Conservation (phyloP, 2,329 filamentous ascomycete species). For the Fusarium sp. region DNA sequence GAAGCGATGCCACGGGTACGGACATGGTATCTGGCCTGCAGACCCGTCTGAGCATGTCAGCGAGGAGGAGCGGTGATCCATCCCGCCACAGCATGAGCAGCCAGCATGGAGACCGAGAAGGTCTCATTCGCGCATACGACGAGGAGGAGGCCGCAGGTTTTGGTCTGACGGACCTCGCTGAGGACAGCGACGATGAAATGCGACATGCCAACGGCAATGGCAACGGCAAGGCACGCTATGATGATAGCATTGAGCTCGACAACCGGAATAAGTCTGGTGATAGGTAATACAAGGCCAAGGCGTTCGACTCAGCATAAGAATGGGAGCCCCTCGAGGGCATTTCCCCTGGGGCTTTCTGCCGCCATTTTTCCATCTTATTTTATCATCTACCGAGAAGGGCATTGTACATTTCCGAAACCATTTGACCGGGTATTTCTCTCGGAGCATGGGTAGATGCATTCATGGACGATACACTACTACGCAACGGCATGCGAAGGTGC, state of each 20-base stretch:
- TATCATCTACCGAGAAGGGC: slow-evolving; percentile 35
- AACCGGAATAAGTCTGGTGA: slow-evolving; percentile 56
- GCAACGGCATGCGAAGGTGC: slow-evolving; percentile 34
- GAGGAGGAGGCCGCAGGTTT: slow-evolving; percentile 78
- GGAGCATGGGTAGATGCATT: slow-evolving; percentile 35
- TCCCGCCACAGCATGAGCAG: slow-evolving; percentile 69
- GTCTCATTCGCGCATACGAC: slow-evolving; percentile 88
- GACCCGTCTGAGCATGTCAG: slow-evolving; percentile 92
- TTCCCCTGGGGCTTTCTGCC: slow-evolving; percentile 7
- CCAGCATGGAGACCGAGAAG: slow-evolving; percentile 74
- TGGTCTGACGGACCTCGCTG: slow-evolving; percentile 78
- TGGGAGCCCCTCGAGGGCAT: slow-evolving; percentile 4
- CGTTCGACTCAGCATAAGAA: slow-evolving; percentile 33
- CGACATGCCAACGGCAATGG: slow-evolving; percentile 52
- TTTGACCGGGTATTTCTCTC: slow-evolving; percentile 35
- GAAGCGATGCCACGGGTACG: slow-evolving; percentile 82
- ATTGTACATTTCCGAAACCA: slow-evolving; percentile 43
- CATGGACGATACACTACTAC: slow-evolving; percentile 37
- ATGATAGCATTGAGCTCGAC: slow-evolving; percentile 59
- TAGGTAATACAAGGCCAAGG: slow-evolving; percentile 35
- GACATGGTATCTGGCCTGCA: slow-evolving; percentile 89
- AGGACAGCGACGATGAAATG: slow-evolving; percentile 74
- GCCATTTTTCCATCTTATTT: slow-evolving; percentile 27
- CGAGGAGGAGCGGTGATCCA: slow-evolving; percentile 75
- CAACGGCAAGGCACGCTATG: slow-evolving; percentile 54